phyloP scores from a whole-genome alignment of 306 rosid species.

The Boehmeria nivea region DNA sequence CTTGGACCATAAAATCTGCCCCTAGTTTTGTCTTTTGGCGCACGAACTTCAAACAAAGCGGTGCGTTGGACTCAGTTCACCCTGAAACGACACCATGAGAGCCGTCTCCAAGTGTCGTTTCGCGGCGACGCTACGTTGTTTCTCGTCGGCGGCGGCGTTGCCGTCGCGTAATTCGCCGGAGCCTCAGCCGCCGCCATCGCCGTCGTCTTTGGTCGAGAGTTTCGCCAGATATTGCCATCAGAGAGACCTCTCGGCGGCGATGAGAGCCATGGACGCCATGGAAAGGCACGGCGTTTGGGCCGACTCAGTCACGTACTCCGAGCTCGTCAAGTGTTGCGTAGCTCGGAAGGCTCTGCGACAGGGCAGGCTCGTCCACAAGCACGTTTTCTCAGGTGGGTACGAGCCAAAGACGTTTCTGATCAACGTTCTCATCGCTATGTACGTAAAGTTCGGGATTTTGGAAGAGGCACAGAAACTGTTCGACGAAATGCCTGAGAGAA shows the following conservation, averaged over 20 bases:
- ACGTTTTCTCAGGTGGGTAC: conserved; percentile 60
- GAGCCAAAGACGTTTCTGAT: conserved; percentile 47
- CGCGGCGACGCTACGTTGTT: conserved; percentile 23
- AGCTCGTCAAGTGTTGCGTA: conserved; percentile 81
- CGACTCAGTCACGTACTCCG: conserved; percentile 56
- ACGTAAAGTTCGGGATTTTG: conserved; percentile 53
- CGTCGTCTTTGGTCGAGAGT: conserved; percentile 34
- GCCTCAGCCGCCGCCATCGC: conserved; percentile 24
- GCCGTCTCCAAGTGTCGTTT: conserved; percentile 31
- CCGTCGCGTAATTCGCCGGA: conserved; percentile 18
- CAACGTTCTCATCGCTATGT: conserved; percentile 62
- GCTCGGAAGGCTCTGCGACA: conserved; percentile 49
- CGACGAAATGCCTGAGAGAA: conserved; percentile 71
- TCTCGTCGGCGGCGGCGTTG: conserved; percentile 9
- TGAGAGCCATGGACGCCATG: conserved; percentile 65
- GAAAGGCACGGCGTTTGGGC: conserved; percentile 46
- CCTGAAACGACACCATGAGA: conserved; percentile 8
- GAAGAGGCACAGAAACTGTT: conserved; percentile 65
- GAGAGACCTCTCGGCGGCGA: conserved; percentile 65
- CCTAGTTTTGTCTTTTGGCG: too few relatives aligned
- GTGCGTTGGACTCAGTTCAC: background rate
- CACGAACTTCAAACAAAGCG: background rate
- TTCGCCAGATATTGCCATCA: conserved; percentile 48
- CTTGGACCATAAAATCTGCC: too few relatives aligned
- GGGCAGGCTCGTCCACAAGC: conserved; percentile 60